Base-by-base conservation (phyloP, 139 green algal genomes). In the Chlorella sorokiniana region DNA sequence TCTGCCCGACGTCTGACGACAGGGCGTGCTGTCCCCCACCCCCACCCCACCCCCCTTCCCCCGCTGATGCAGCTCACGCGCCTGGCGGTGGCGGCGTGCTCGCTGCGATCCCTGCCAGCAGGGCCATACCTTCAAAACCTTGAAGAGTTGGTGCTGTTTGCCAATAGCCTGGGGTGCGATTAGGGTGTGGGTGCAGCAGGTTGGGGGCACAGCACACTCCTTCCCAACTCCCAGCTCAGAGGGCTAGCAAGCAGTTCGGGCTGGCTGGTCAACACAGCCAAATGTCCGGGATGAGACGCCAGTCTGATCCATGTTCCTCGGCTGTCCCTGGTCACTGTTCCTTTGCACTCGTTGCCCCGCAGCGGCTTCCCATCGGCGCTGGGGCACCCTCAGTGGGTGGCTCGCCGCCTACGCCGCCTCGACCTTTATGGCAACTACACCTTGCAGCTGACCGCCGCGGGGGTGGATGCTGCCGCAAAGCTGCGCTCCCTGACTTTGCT, bases 91-190 rank as follows among this genome's bases (percentile, higher is more conserved):
- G 54, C 45, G 16, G 68, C 68, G 1, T 64, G 59, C 54, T 62
- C 68, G 11, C 51, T 78, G 52, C 31, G n/a, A 7, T 16, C 25
- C 3, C 78, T 83, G 37, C 48, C 48, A 3, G 42, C 51, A 20
- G 67, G 67, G 40, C 78, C 67, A 22, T 79, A 79, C 69, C 56
- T 79, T 23, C n/a, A 10, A 27, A 61, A 42, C 52, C 69, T 79
- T 40, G 29, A 23, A 0, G 52, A 79, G 52, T 54, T 79, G 5
- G 41, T 54, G 6, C 41, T 71, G 20, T 79, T 72, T 61, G 68
- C 69, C n/a, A 79, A 72, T 69, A 54, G 14, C 35, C 44, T 73
- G 29, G 68, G 71, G 71, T n/a, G n/a, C n/a, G n/a, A n/a, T n/a
- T n/a, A n/a, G n/a, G n/a, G n/a, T n/a, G n/a, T n/a, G n/a, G n/a